Percentiles rank a stretch among this genome's conserved stretches.
These are phyloP conservation scores for Porogramme epimiltina DNA, from an alignment of 1,284 basidiomycete genomes.

Conservation along the genomic window DNA sequence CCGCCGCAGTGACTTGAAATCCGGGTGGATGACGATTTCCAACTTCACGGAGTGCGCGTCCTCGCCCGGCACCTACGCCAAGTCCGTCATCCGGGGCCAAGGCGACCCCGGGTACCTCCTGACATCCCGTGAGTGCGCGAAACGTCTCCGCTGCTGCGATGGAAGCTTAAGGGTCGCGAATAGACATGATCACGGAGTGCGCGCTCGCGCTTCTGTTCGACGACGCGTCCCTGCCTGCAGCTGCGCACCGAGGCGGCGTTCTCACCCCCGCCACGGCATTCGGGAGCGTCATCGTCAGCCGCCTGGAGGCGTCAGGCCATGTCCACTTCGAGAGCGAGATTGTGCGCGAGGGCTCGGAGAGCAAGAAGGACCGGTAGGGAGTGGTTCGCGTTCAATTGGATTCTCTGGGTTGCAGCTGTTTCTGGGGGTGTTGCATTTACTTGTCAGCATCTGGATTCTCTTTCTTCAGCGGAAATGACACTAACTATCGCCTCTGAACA, in stretches of 20 bases:
- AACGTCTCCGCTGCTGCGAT: neutral
- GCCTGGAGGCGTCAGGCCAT: slow-evolving; percentile 56
- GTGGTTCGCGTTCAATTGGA: no score
- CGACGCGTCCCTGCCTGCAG: slow-evolving; percentile 48
- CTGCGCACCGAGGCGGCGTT: slow-evolving; percentile 70
- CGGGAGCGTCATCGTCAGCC: slow-evolving; percentile 69
- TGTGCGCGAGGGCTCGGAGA: slow-evolving; percentile 25
- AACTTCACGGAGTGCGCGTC: slow-evolving; percentile 55
- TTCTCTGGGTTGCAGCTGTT: no score
- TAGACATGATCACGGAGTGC: slow-evolving; percentile 67
- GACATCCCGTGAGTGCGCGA: slow-evolving; percentile 34
- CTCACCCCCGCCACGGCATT: slow-evolving; percentile 80
- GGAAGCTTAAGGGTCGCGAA: no score
- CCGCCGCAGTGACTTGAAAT: slow-evolving; percentile 51
- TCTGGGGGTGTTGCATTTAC: no score
- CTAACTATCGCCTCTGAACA: no score
- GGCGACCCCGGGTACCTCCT: slow-evolving; percentile 84
- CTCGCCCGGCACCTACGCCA: slow-evolving; percentile 53
- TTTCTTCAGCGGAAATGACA: no score
- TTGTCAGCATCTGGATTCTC: no score
- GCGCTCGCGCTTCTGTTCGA: slow-evolving; percentile 69
- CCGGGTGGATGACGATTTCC: slow-evolving; percentile 57
- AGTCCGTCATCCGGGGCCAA: slow-evolving; percentile 58
- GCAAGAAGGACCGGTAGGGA: slow-evolving; percentile 24
- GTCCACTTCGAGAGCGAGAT: slow-evolving; percentile 59